These are phyloP conservation scores for Mikania micrantha DNA, from an alignment of 129 eudicot species.

Conservation along the genomic window DNA sequence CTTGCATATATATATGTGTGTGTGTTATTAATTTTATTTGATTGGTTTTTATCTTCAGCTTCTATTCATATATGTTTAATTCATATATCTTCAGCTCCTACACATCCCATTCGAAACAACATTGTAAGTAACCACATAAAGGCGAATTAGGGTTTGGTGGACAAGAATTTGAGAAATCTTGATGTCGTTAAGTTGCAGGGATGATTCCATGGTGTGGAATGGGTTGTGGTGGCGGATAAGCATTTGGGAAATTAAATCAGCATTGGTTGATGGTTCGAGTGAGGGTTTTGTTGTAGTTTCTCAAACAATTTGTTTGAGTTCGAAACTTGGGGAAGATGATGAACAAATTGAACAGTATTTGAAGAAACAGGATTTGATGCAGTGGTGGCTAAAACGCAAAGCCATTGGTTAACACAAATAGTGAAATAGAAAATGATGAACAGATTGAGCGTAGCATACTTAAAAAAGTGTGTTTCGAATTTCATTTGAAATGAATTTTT, in stretches of 20 bases:
- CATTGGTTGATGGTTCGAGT: conserved; percentile 47
- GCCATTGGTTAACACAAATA: no score
- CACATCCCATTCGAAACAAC: conserved; percentile 83
- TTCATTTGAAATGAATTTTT: no score
- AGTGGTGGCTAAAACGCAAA: conserved; percentile 5
- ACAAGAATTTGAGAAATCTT: conserved; percentile 41
- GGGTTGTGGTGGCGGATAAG: conserved; percentile 88
- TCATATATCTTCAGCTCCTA: conserved; percentile 67
- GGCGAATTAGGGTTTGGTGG: conserved; percentile 83
- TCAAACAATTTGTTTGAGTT: not conserved
- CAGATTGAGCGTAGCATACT: no score
- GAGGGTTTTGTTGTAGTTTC: conserved; percentile 32
- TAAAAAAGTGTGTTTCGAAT: no score
- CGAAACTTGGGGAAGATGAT: conserved; percentile 1
- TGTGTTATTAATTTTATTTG: no score
- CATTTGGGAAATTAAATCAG: conserved; percentile 58
- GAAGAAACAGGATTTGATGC: not conserved
- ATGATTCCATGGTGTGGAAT: conserved; percentile 76
- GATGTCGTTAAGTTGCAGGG: conserved; percentile 64
- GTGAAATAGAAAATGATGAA: no score
- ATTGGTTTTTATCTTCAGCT: no score
- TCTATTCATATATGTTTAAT: no score
- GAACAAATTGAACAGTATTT: conserved; percentile 11
- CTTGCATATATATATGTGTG: no score
- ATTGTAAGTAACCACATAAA: conserved; percentile 71